These are phyloP conservation scores for Colletotrichum chrysophilum DNA, from an alignment of 2,329 filamentous ascomycete species.

Conservation along the genomic window DNA sequence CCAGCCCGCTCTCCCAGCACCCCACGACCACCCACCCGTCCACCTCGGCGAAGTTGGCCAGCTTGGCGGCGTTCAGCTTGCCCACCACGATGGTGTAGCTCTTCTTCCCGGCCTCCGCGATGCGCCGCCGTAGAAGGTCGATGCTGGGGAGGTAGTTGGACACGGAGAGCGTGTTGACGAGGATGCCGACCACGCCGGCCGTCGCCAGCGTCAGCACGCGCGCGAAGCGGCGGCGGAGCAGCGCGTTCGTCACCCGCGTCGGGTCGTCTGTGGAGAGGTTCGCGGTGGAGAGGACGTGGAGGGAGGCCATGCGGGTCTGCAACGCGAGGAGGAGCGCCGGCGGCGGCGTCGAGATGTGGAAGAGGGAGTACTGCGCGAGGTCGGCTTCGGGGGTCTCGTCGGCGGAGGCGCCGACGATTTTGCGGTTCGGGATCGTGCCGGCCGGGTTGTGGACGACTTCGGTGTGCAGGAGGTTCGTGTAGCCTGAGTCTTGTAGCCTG, in stretches of 20 bases:
- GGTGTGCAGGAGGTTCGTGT: slow-evolving; percentile 72
- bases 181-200: slow-evolving; percentile 85
- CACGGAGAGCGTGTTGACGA: slow-evolving; percentile 94
- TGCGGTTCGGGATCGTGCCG: slow-evolving; percentile 84
- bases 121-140: slow-evolving; percentile 72
- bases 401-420: slow-evolving; percentile 44
- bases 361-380: slow-evolving; percentile 74
- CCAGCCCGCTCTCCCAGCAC: slow-evolving; percentile 94
- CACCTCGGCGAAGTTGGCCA: slow-evolving; percentile 95
- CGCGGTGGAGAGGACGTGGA: slow-evolving; percentile 78
- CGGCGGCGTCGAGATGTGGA: slow-evolving; percentile 84
- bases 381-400: slow-evolving; percentile 34
- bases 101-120: slow-evolving; percentile 86
- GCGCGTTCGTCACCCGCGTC: slow-evolving; percentile 50
- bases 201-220: slow-evolving; percentile 82
- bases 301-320: slow-evolving; percentile 77
- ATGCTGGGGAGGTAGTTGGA: slow-evolving; percentile 88
- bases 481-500: slow-evolving; percentile 67
- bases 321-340: slow-evolving; percentile 86
- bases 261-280: slow-evolving; percentile 53
- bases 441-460: slow-evolving; percentile 78
- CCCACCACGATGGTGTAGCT: slow-evolving; percentile 96
- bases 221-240: slow-evolving; percentile 86
- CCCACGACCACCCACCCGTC: slow-evolving; percentile 97
- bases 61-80: slow-evolving; percentile 92